A percentile compares a stretch with the other conserved stretches of the same genome.
These are phyloP conservation scores for Tubosaeta sp. DNA, from an alignment of 768 basidiomycete species.

Conservation along the genomic window DNA sequence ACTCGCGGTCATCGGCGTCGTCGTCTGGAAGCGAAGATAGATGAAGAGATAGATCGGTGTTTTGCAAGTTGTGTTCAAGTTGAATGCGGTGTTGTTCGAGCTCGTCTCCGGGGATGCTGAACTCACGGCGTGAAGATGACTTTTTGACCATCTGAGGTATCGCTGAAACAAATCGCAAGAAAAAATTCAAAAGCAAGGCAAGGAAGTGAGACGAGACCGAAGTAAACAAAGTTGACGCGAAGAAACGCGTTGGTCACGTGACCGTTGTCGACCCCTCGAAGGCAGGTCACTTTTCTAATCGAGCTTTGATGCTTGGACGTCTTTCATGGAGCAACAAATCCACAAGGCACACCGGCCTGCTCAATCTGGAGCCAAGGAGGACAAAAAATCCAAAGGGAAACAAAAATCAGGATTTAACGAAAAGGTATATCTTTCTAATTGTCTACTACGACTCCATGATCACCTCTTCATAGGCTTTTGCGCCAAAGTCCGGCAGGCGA, in stretches of 20 bases:
- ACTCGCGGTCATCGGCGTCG: conserved; percentile 41
- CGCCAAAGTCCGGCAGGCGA: conserved; percentile 82
- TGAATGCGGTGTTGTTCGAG: conserved; percentile 72
- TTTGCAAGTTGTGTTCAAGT: conserved; percentile 74
- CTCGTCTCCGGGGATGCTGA: conserved; percentile 66
- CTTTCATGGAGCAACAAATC: conserved; percentile 63
- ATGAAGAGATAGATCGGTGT: conserved; percentile 68
- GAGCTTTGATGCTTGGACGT: not conserved
- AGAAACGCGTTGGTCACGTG: conserved; percentile 5
- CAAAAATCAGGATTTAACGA: conserved; percentile 82
- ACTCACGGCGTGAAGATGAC: conserved; percentile 32
- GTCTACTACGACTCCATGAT: not conserved
- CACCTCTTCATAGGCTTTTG: conserved; percentile 61
- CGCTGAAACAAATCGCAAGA: conserved; percentile 16
- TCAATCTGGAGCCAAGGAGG: conserved; percentile 65
- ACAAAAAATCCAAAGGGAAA: conserved; percentile 72
- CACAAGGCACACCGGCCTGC: conserved; percentile 83
- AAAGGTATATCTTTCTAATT: conserved; percentile 50
- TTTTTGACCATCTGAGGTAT: conserved; percentile 23
- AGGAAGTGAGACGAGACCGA: not conserved
- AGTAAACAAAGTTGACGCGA: conserved; percentile 19
- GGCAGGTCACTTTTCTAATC: conserved; percentile 9
- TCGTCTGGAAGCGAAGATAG: conserved; percentile 51
- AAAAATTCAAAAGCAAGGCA: conserved; percentile 11
- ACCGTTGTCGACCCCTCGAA: conserved; percentile 4